A percentile compares a stretch with the other conserved stretches of the same genome.
Conservation (phyloP, 768 basidiomycete species). For the Amanita pseudoporphyria region DNA sequence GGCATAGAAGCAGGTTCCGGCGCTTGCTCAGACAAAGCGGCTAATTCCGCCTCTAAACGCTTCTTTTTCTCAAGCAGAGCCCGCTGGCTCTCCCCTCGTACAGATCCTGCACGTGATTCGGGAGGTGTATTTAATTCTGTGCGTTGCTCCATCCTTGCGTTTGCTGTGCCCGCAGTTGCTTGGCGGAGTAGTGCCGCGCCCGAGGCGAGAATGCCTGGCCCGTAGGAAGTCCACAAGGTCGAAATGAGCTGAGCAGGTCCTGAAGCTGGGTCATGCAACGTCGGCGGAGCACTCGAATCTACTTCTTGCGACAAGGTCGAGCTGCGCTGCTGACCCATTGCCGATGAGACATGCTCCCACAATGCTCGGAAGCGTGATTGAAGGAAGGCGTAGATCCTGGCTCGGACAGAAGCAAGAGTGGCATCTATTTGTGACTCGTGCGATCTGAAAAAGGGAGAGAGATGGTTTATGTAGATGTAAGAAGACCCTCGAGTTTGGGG, state of each 20-base stretch:
- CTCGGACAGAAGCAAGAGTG: conserved; percentile 56
- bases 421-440: conserved; percentile 85
- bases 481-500: conserved; percentile 87
- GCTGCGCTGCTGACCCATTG: conserved; percentile 33
- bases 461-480: conserved; percentile 70
- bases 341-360: conserved; percentile 54
- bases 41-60: conserved; percentile 51
- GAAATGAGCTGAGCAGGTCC: conserved; percentile 59
- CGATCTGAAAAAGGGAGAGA: conserved; percentile 73
- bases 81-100: conserved; percentile 11
- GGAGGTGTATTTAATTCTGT: conserved; percentile 17
- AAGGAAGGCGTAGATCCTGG: conserved; percentile 48
- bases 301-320: conserved; percentile 14
- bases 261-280: conserved; percentile 41
- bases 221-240: conserved; percentile 72
- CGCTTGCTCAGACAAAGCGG: conserved; percentile 27
- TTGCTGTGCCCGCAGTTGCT: conserved; percentile 28
- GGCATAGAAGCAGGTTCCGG: conserved; percentile 24
- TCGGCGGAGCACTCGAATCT: conserved; percentile 29
- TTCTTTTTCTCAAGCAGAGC: conserved; percentile 31
- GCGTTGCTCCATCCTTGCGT: conserved; percentile 18
- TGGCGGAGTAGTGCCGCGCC: conserved; percentile 56
- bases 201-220: conserved; percentile 59
- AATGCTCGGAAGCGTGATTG: conserved; percentile 52
- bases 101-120: conserved; percentile 1